A percentile compares a stretch with the other conserved stretches of the same genome.
Evolutionary conservation across 108 stramenopile genomes (phyloP).

Genomic region (Schizochytrium sp.): DNA sequence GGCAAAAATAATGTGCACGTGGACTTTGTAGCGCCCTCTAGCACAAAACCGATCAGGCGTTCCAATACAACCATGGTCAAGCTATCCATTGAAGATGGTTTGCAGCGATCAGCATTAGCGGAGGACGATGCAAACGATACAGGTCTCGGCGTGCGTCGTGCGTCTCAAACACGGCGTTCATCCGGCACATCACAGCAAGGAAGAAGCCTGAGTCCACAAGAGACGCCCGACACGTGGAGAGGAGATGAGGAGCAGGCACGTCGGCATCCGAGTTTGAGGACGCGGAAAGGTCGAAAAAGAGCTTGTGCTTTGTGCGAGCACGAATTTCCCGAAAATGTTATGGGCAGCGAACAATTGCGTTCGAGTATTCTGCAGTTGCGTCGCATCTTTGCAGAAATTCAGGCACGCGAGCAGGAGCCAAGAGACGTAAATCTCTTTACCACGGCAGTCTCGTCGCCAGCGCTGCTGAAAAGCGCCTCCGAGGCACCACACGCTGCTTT

Average conservation of each 20-base stretch:
- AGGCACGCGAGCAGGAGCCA: not conserved
- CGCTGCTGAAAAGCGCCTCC: too few species aligned
- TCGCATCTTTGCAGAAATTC: not conserved
- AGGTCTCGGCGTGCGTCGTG: too few species aligned
- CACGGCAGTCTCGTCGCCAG: too few species aligned
- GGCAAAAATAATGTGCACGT: not conserved
- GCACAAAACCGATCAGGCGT: not conserved
- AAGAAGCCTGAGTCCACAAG: not conserved
- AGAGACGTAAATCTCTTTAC: not conserved
- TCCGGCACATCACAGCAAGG: too few species aligned
- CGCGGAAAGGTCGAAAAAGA: not conserved
- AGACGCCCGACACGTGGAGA: not conserved
- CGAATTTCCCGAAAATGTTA: not conserved
- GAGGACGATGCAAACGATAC: too few species aligned
- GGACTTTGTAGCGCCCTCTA: not conserved
- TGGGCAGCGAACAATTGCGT: not conserved
- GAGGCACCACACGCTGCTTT: too few species aligned
- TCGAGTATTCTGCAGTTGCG: not conserved
- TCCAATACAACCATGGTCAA: not conserved
- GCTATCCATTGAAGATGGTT: not conserved
- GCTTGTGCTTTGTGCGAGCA: slow-evolving; percentile 12
- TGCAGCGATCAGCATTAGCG: not conserved
- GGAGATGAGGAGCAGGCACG: not conserved
- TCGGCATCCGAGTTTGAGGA: too few species aligned
- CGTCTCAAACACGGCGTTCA: too few species aligned